A percentile compares a stretch with the other conserved stretches of the same genome.
These are phyloP conservation scores for Chalaropsis ovoidea DNA, from an alignment of 2,329 filamentous ascomycete genomes.

Conservation along the genomic window DNA sequence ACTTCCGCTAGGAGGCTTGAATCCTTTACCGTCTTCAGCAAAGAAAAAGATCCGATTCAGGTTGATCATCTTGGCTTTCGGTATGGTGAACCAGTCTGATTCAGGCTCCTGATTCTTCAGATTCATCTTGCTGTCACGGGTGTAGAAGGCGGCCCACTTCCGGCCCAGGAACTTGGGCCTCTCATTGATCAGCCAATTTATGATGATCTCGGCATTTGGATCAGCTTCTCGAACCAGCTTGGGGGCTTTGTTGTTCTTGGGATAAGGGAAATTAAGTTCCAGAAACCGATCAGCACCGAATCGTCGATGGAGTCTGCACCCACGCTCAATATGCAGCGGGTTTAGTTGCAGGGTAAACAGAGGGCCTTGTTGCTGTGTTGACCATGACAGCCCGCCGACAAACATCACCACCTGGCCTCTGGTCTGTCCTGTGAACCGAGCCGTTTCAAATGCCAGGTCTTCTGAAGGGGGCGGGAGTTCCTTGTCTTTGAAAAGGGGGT, in stretches of 20 bases:
- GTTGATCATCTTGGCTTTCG: conserved; percentile 30
- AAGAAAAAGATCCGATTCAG: conserved; percentile 45
- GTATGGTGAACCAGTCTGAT: conserved; percentile 26
- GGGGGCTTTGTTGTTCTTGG: conserved; percentile 31
- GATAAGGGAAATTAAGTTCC: conserved; percentile 44
- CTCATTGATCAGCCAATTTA: conserved; percentile 35
- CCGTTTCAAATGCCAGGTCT: conserved; percentile 39
- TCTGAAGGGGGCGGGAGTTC: conserved; percentile 41
- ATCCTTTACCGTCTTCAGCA: conserved; percentile 42
- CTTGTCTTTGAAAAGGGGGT: conserved; percentile 38
- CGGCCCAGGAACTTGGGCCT: conserved; percentile 40
- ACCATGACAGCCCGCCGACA: conserved; percentile 36
- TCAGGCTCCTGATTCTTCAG: conserved; percentile 30
- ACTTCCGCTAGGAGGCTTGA: conserved; percentile 28
- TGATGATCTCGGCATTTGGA: conserved; percentile 27
- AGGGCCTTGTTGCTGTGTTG: conserved; percentile 32
- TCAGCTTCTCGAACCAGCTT: conserved; percentile 29
- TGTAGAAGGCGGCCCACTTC: conserved; percentile 41
- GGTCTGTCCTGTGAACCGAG: conserved; percentile 33
- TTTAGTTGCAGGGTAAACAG: conserved; percentile 41
- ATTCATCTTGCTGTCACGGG: conserved; percentile 35
- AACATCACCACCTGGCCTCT: conserved; percentile 37
- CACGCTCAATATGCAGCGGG: conserved; percentile 40
- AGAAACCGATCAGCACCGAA: conserved; percentile 52
- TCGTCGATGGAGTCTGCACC: conserved; percentile 44